A percentile compares a stretch with the other conserved stretches of the same genome.
phyloP scores from a whole-genome alignment of 306 rosid genomes.

The Quercus robur region DNA sequence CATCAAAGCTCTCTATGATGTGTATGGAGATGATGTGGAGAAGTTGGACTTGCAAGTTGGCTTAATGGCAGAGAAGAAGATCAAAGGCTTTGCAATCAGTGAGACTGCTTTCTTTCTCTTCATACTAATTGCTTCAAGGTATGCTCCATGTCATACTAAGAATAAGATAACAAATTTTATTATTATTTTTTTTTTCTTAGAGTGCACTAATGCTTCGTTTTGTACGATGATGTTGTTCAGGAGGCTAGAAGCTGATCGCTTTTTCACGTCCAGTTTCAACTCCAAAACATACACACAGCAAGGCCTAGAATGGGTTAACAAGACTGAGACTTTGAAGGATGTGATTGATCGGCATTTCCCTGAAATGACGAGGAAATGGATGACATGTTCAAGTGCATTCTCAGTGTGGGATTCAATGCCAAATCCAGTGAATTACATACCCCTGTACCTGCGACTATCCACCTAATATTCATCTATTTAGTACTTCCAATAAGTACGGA shows the following conservation, averaged over 20 bases:
- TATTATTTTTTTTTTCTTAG: background rate
- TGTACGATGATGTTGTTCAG: conserved; percentile 26
- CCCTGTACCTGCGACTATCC: conserved; percentile 51
- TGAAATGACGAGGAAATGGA: conserved; percentile 59
- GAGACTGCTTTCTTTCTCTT: conserved; percentile 73
- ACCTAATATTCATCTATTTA: background rate
- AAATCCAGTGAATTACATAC: conserved; percentile 40
- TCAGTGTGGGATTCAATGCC: conserved; percentile 66
- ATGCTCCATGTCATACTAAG: background rate
- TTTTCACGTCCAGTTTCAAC: conserved; percentile 73
- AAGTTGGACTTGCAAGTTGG: conserved; percentile 69
- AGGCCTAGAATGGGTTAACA: conserved; percentile 76
- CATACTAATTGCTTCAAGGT: conserved; percentile 71
- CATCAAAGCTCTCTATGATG: conserved; percentile 41
- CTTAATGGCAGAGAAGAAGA: conserved; percentile 71
- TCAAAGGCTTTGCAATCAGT: conserved; percentile 75
- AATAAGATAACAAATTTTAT: background rate
- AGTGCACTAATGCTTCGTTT: background rate
- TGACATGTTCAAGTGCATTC: conserved; percentile 71
- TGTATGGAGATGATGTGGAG: conserved; percentile 75
- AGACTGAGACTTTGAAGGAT: conserved; percentile 65
- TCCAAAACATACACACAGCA: conserved; percentile 54
- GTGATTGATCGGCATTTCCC: conserved; percentile 72
- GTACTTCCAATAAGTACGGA: background rate
- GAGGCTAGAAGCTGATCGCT: conserved; percentile 82